These are phyloP conservation scores for Lupinus albus DNA, from an alignment of 306 rosid species.

Conservation along the genomic window DNA sequence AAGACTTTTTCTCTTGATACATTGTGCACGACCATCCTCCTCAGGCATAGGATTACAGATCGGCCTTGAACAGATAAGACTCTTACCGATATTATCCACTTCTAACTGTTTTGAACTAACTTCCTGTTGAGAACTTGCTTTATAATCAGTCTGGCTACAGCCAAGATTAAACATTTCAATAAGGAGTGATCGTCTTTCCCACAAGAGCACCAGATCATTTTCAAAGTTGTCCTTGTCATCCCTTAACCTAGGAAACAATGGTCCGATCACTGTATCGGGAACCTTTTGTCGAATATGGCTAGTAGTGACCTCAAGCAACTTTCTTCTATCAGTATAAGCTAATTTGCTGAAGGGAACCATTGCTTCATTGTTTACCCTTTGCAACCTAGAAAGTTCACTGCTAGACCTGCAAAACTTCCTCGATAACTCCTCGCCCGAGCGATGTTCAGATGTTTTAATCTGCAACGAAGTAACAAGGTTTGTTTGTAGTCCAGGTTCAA, in stretches of 20 bases:
- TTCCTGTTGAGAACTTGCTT: conserved; percentile 47
- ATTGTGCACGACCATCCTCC: conserved; percentile 42
- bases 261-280: conserved; percentile 57
- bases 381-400: conserved; percentile 56
- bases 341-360: conserved; percentile 59
- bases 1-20: conserved; percentile 58
- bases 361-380: conserved; percentile 46
- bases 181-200: conserved; percentile 65
- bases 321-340: conserved; percentile 77
- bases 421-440: conserved; percentile 52
- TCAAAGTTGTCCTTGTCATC: conserved; percentile 58
- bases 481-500: conserved; percentile 55
- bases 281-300: conserved; percentile 60
- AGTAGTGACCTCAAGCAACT: conserved; percentile 69
- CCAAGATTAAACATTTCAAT: conserved; percentile 53
- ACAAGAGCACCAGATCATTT: conserved; percentile 58
- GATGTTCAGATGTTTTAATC: conserved; percentile 53
- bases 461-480: conserved; percentile 49
- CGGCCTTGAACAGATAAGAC: conserved; percentile 50
- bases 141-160: conserved; percentile 47
- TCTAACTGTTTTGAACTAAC: conserved; percentile 53
- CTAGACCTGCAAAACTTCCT: conserved; percentile 63
- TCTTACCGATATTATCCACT: conserved; percentile 48
- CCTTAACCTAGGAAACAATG: conserved; percentile 71
- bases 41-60: conserved; percentile 42